Base-by-base conservation (phyloP, 1,284 basidiomycete genomes). In the Tetrapyrgos nigripes region DNA sequence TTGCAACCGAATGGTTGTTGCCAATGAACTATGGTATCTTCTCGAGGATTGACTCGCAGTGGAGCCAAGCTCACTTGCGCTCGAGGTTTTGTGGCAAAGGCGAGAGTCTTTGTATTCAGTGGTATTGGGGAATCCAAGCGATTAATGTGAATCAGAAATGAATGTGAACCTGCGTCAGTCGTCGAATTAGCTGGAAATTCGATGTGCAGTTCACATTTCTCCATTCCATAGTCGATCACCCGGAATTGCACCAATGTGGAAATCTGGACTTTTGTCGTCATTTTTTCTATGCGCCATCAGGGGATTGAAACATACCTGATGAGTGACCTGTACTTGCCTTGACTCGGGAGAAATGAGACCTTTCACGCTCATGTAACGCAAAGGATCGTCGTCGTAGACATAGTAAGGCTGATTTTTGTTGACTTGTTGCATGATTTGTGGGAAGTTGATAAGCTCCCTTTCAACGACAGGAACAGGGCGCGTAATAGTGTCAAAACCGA, bases 341-440 rank as follows among this genome's bases (percentile, higher is more conserved):
- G n/a, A n/a, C 24, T 64, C 56, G 9, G 59, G 56, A 17, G 55
- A 35, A 21, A 57, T 50, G 26, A 46, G 26, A 14, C 55, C 55
- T 23, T 24, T 26, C 49, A 27, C n/a, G 40, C 33, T 57, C 55
- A 57, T 57, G 26, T 57, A 57, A 10, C 46, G 27, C 55, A 57
- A 35, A 19, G 55, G 55, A 27, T 57, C 55, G 26, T 57, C 55
- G 24, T 57, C 55, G 13, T 33, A 56, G 19, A 50, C 46, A 24
- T 52, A 50, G 24, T 37, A 45, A 4, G 17, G 23, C 6, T 19
- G 11, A 24, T 52, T 14, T 17, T 6, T 23, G 33, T 52, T 27
- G 27, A 57, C 55, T 23, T 51, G 55, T 43, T 40, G 33, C 11
- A 52, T 49, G 46, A 52, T 40, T 27, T 57, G 55, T 17, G 55